Conservation (phyloP, 257 asterid species). For the Leptodermis oblonga region DNA sequence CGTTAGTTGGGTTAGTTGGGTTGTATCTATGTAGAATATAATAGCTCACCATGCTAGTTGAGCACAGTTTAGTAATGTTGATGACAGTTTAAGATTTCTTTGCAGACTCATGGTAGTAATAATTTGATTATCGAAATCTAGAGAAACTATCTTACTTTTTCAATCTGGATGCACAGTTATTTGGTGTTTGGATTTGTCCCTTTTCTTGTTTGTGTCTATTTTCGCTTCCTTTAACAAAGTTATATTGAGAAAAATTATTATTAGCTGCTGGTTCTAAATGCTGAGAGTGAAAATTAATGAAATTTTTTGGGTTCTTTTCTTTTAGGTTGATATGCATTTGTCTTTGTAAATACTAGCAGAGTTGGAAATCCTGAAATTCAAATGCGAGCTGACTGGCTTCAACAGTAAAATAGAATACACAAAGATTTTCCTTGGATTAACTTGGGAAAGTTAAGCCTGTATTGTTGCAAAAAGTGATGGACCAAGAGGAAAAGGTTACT, state of each 20-base stretch:
- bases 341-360: not conserved
- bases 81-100: not conserved
- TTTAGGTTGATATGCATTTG: not conserved
- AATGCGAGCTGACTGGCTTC: slow-evolving; percentile 5
- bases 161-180: not conserved
- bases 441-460: not conserved
- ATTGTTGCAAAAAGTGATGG: not conserved
- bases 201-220: not conserved
- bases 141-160: not conserved
- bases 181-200: not conserved
- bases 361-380: not conserved
- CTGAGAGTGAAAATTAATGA: not conserved
- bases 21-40: too few species aligned
- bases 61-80: not conserved
- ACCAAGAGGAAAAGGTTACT: slow-evolving; percentile 34
- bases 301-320: not conserved
- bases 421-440: not conserved
- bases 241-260: not conserved
- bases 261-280: not conserved
- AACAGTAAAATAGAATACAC: not conserved
- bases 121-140: too few species aligned
- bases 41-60: not conserved
- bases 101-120: not conserved
- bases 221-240: not conserved
- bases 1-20: too few species aligned